Percentiles rank a stretch among this genome's conserved stretches.
Evolutionary conservation across 1,139 yeast genomes (phyloP).

Genomic region (Kurtzmaniella quercitrusa): DNA sequence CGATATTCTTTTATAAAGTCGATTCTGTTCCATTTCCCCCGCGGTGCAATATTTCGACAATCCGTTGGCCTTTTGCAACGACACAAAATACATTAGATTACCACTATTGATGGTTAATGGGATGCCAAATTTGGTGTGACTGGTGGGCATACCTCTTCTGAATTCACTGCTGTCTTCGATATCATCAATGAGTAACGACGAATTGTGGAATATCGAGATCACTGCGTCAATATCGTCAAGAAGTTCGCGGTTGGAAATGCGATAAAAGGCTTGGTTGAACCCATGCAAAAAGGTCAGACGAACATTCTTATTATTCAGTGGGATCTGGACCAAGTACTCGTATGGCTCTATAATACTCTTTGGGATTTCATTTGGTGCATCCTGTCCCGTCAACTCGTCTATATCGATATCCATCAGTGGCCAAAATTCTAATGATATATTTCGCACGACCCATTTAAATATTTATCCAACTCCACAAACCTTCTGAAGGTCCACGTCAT

Average conservation of each 20-base stretch:
- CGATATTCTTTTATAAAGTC: constrained; percentile 16
- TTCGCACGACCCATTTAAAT: background rate
- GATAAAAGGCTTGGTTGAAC: constrained; percentile 28
- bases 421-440: background rate
- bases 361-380: constrained; percentile 3
- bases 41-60: constrained; percentile 13
- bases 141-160: constrained; percentile 74
- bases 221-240: constrained; percentile 20
- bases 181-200: constrained; percentile 59
- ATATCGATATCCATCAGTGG: constrained; percentile 6
- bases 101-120: constrained; percentile 82
- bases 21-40: constrained; percentile 8
- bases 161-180: constrained; percentile 72
- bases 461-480: background rate
- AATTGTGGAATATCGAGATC: constrained; percentile 26
- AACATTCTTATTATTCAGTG: constrained; percentile 31
- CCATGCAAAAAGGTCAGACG: constrained; percentile 26
- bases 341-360: constrained; percentile 21
- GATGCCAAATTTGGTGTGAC: constrained; percentile 70
- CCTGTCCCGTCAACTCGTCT: constrained; percentile 3
- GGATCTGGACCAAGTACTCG: constrained; percentile 24
- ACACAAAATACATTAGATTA: constrained; percentile 75
- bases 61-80: constrained; percentile 46
- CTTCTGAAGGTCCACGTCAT: background rate
- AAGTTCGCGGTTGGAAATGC: constrained; percentile 15